Evolutionary conservation across 495 filamentous ascomycete genomes (phyloP).

Genomic region (Penicillium bialowiezense): DNA sequence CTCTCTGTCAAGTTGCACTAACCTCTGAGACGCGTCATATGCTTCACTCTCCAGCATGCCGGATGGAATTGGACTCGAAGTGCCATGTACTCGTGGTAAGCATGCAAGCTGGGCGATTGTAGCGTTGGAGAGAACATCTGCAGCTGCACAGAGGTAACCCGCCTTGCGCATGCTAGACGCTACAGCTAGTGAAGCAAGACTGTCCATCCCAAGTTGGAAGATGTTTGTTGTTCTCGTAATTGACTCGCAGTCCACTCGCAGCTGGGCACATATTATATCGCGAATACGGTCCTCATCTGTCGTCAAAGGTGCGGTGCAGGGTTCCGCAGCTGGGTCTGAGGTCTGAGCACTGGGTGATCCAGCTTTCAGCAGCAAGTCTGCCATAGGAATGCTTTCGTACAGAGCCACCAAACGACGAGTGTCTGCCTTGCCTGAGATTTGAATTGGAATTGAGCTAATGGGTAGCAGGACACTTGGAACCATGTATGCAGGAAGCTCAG

Average conservation of each 20-base stretch:
- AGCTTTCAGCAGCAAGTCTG: background rate
- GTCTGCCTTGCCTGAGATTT: slow-evolving; percentile 37
- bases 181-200: slow-evolving; percentile 42
- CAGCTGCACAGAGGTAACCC: slow-evolving; percentile 56
- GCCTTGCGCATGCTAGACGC: slow-evolving; percentile 56
- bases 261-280: too few relatives aligned
- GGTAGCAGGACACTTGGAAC: slow-evolving; percentile 33
- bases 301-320: too few relatives aligned
- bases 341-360: too few relatives aligned
- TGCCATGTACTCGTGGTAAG: slow-evolving; percentile 7
- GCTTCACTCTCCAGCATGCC: too few relatives aligned
- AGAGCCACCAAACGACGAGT: slow-evolving; percentile 22
- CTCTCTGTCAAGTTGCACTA: too few relatives aligned
- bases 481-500: slow-evolving; percentile 39
- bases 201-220: slow-evolving; percentile 26
- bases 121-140: slow-evolving; percentile 59
- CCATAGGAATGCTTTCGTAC: slow-evolving; percentile 12
- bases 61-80: slow-evolving; percentile 37
- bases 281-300: too few relatives aligned
- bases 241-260: background rate
- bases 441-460: slow-evolving; percentile 19
- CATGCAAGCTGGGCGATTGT: slow-evolving; percentile 51
- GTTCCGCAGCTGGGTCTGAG: too few relatives aligned
- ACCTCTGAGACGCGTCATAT: too few relatives aligned
- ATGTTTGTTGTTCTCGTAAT: slow-evolving; percentile 32